Evolutionary conservation across 345 rosid genomes (phyloP), one percentile per base, ranked within the genome.

Genomic region (Murraya paniculata): DNA sequence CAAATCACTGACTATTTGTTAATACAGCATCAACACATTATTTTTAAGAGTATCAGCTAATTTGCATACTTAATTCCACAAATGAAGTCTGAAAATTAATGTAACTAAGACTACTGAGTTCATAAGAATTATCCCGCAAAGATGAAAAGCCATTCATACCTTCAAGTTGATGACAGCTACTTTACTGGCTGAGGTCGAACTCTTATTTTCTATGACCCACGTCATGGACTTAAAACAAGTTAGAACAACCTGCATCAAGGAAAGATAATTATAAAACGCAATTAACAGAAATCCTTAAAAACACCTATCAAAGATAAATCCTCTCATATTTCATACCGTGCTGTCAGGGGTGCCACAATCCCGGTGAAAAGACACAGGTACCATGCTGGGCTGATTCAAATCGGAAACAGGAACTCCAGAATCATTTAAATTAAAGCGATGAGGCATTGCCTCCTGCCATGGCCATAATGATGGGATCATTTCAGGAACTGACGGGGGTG

Each of bases 161-260:
- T 91, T 91, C 84, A 91, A 79, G 83, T 85, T 89, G 80, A 91
- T 85, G 59, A 82, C 84, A 81, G 92, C 94, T 3, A 89, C 87
- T 84, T 86, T 88, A 73, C 77, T 82, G 61, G 82, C 83, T 35
- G 86, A 74, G 21, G 81, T 68, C 59, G 79, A 78, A 65, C 77
- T 87, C 81, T 85, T 87, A 71, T 86, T 85, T 81, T 91, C 94
- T 58, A 89, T 82, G 58, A 80, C 88, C 94, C 92, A 89, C 22
- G 94, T 85, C 92, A 89, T 89, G 79, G 92, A 89, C 83, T 91
- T 88, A 68, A 89, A 89, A 85, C 84, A 91, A 58, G 92, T 85
- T 62, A 86, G 90, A 78, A 91, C 89, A 81, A 84, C 92, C 94
- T 91, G 73, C 78, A 81, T 68, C 69, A 78, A 73, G 53, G 69